phyloP scores from a whole-genome alignment of 352 stramenopile species.

The Poterioochromonas sp. region DNA sequence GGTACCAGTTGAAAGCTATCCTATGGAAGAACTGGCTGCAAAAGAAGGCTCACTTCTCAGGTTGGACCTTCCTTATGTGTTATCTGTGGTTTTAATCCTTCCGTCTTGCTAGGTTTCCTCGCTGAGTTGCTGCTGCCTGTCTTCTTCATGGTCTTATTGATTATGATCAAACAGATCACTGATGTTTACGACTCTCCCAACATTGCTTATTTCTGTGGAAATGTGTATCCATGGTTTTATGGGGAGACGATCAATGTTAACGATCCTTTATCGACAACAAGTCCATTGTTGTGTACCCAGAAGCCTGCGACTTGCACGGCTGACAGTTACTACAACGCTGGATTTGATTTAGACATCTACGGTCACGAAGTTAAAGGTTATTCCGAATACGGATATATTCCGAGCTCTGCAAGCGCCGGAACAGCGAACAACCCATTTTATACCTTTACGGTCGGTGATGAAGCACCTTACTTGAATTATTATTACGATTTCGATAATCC shows the following conservation, averaged over 20 bases:
- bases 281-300: constrained; percentile 4
- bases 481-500: constrained; percentile 12
- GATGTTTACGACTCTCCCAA: constrained; percentile 14
- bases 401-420: not conserved
- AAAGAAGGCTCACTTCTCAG: not conserved
- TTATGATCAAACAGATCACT: constrained; percentile 27
- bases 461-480: constrained; percentile 39
- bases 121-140: constrained; percentile 29
- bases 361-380: not conserved
- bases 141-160: constrained; percentile 12
- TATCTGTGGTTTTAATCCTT: not conserved
- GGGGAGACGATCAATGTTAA: not conserved
- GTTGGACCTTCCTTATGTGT: not conserved
- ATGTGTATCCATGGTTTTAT: constrained; percentile 19
- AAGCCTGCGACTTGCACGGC: not conserved
- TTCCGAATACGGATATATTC: constrained; percentile 24
- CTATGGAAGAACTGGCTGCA: constrained; percentile 17
- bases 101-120: not conserved
- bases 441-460: constrained; percentile 44
- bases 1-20: constrained; percentile 54
- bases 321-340: constrained; percentile 16
- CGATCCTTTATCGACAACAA: not conserved
- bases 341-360: not conserved
- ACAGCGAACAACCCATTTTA: constrained; percentile 43
- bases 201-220: constrained; percentile 34